Percentiles rank a stretch among this genome's conserved stretches.
Conservation (phyloP, 2,329 filamentous ascomycete genomes). For the Xylaria sp. region DNA sequence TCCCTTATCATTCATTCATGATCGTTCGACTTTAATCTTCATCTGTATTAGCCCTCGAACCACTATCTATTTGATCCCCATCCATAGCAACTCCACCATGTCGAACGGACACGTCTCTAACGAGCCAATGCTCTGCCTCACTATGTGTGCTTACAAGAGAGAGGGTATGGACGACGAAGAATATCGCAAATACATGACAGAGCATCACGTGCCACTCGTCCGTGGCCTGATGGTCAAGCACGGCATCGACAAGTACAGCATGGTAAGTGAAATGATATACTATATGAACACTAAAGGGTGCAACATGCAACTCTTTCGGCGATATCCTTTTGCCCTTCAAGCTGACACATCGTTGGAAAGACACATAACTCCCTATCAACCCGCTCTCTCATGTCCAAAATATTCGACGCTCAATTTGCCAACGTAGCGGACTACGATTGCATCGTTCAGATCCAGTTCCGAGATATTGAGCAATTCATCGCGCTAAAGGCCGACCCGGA, state of each 20-base stretch:
- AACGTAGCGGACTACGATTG: constrained; percentile 26
- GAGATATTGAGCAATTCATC: constrained; percentile 19
- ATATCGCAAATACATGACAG: constrained; percentile 23
- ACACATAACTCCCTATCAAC: constrained; percentile 13
- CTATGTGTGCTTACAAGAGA: constrained; percentile 22
- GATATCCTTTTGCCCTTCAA: too few species aligned
- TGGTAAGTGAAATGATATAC: constrained; percentile 4
- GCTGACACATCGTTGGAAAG: neutral
- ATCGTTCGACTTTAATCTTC: neutral
- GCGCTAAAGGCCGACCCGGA: constrained; percentile 18
- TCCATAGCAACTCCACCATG: neutral
- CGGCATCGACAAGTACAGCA: constrained; percentile 21
- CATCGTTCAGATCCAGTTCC: constrained; percentile 20
- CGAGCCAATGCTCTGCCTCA: constrained; percentile 20
- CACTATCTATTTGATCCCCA: neutral
- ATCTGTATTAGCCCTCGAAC: neutral
- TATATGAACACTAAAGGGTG: neutral
- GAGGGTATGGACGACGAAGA: constrained; percentile 20
- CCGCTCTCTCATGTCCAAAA: constrained; percentile 21
- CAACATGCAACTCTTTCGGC: neutral
- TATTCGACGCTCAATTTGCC: constrained; percentile 21
- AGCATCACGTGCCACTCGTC: constrained; percentile 20
- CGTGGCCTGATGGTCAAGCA: constrained; percentile 24
- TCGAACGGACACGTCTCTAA: neutral
- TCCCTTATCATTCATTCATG: neutral